phyloP scores from a whole-genome alignment of 495 filamentous ascomycete genomes.

The Penicillium cinerascens region DNA sequence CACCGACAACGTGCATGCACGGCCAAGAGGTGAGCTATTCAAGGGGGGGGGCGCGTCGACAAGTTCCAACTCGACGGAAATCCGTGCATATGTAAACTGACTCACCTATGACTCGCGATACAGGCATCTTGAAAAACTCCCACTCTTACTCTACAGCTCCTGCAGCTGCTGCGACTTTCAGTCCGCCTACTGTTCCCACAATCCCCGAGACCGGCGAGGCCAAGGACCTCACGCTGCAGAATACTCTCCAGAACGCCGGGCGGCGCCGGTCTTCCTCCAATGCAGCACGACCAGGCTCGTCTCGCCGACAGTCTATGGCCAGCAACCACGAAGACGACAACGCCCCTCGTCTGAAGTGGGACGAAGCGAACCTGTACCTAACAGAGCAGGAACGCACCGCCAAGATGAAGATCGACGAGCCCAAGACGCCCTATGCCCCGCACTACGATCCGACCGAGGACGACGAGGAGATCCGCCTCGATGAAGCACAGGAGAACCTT shows the following conservation, averaged over 20 bases:
- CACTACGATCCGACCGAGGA: conserved; percentile 89
- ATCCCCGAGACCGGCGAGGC: conserved; percentile 40
- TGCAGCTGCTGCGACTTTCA: conserved; percentile 10
- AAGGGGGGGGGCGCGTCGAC: neutral
- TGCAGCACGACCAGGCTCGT: conserved; percentile 54
- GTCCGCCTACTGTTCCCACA: conserved; percentile 26
- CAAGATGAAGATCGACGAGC: conserved; percentile 98
- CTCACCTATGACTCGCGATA: neutral
- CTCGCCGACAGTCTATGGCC: conserved; percentile 64
- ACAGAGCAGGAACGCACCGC: conserved; percentile 91
- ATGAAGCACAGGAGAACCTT: conserved; percentile 37
- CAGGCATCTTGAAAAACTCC: conserved; percentile 94
- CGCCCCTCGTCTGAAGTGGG: conserved; percentile 85
- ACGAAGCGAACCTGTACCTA: conserved; percentile 94
- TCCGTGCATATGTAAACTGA: neutral
- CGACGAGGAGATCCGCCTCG: conserved; percentile 61
- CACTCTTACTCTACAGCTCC: conserved; percentile 31
- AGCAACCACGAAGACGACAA: conserved; percentile 47
- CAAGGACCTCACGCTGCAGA: conserved; percentile 86
- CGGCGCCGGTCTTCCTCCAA: conserved; percentile 79
- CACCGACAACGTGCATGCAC: conserved; percentile 47
- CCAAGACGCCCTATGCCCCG: conserved; percentile 92
- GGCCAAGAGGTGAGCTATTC: conserved; percentile 66
- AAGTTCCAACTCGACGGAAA: neutral
- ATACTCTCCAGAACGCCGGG: conserved; percentile 92